Evolutionary conservation across 1,284 basidiomycete genomes (phyloP), one percentile per base, ranked within the genome.

Genomic region (Naganishia sp.): DNA sequence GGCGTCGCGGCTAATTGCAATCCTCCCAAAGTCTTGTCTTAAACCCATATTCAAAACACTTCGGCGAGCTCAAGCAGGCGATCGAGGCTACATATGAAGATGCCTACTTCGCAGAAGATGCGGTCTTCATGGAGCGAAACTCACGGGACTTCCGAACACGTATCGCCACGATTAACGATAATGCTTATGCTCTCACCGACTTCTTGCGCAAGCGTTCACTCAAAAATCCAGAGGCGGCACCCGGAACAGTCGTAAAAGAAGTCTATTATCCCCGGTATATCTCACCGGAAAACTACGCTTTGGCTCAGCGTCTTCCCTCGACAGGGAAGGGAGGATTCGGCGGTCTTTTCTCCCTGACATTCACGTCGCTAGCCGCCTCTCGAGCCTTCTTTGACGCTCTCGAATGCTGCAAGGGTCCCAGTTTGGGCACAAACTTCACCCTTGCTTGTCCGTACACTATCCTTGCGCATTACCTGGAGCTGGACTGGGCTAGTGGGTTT

Each of bases 101-200:
- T 76, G 83, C 83, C 31, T 96, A 92, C 80, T 98, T 90, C 75
- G 85, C 87, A 74, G 91, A 95, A 78, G 96, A 99, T 76, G 92
- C 92, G 42, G 87, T 98, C 63, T 97, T 89, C 82, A 90, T 99
- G 88, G 95, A 99, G 78, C 89, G 95, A 72, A 99, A 99, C 80
- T 96, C 93, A 23, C 90, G 95, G 60, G 88, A 97, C 80, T 97
- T 97, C 82, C 82, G 85, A 59, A 81, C 82, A 10, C 90, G 95
- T 64, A 85, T 94, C 70, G 83, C 83, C 66, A 78, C 83, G 64
- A 92, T 97, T 78, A 92, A 99, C 78, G 77, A 80, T 60, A 98
- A 96, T 77, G 84, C 95, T 2, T 87, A 90, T 75, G 86, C 86
- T 33, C 82, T 96, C 55, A 94, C 92, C 74, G 87, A 89, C 65